Conservation (phyloP, 2,329 filamentous ascomycete genomes). For the Neonectria ditissima region DNA sequence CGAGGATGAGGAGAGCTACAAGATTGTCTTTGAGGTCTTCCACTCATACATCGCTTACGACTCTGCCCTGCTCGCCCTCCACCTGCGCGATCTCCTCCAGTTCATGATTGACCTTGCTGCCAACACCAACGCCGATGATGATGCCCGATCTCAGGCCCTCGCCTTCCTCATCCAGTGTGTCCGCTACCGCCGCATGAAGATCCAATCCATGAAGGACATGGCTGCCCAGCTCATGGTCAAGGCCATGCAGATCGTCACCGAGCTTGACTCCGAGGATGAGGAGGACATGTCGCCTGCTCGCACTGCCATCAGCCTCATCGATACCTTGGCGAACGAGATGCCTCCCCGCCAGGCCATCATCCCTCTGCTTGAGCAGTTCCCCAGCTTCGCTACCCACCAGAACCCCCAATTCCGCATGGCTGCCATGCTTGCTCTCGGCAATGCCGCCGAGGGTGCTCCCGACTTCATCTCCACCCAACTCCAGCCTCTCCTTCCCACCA, state of each 20-base stretch:
- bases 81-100: slow-evolving; percentile 89
- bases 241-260: slow-evolving; percentile 88
- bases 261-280: slow-evolving; percentile 81
- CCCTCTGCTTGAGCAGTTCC: slow-evolving; percentile 87
- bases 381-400: slow-evolving; percentile 79
- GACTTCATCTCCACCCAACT: slow-evolving; percentile 98
- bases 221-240: slow-evolving; percentile 89
- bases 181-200: slow-evolving; percentile 93
- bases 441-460: slow-evolving; percentile 94
- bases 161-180: slow-evolving; percentile 95
- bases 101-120: slow-evolving; percentile 93
- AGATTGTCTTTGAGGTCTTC: slow-evolving; percentile 95
- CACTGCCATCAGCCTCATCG: slow-evolving; percentile 86
- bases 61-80: slow-evolving; percentile 81
- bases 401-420: slow-evolving; percentile 87
- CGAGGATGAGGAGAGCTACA: slow-evolving; percentile 86
- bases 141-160: slow-evolving; percentile 88
- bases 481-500: slow-evolving; percentile 83
- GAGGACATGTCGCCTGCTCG: slow-evolving; percentile 85
- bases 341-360: slow-evolving; percentile 95
- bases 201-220: slow-evolving; percentile 87
- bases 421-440: slow-evolving; percentile 90
- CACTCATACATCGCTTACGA: slow-evolving; percentile 94
- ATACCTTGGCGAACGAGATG: slow-evolving; percentile 87
- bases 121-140: slow-evolving; percentile 82